These are phyloP conservation scores for Phalaenopsis equestris DNA, from an alignment of 106 monocot genomes.

Conservation along the genomic window DNA sequence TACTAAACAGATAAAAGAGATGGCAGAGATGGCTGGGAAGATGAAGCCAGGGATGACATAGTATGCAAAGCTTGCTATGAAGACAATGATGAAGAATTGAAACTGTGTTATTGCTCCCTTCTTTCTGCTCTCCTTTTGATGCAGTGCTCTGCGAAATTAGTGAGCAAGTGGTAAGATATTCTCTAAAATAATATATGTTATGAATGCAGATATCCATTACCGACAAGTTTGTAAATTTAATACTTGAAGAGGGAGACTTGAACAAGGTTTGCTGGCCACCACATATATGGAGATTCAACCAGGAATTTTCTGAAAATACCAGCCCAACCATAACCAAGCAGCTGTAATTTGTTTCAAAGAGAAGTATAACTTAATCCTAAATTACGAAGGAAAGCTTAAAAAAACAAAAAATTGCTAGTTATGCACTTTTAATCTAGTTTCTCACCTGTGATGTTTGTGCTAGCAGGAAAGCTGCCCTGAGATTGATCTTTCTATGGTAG, in stretches of 20 bases:
- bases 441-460: conserved; percentile 13
- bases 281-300: conserved; percentile 55
- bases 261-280: conserved; percentile 61
- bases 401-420: too few species aligned
- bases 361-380: neutral
- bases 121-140: conserved; percentile 42
- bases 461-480: conserved; percentile 13
- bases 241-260: conserved; percentile 57
- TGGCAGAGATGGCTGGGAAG: conserved; percentile 33
- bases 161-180: neutral
- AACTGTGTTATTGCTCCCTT: conserved; percentile 28
- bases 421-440: neutral
- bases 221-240: too few species aligned
- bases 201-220: too few species aligned
- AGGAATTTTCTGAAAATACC: conserved; percentile 43
- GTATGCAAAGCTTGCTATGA: conserved; percentile 43
- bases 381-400: neutral
- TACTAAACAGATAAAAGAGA: conserved; percentile 39
- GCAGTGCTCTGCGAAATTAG: conserved; percentile 27
- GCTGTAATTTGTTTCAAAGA: conserved; percentile 14
- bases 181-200: too few species aligned
- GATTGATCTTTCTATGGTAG: conserved; percentile 12
- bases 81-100: conserved; percentile 41
- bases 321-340: conserved; percentile 59
- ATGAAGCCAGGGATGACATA: conserved; percentile 38